A percentile compares a stretch with the other conserved stretches of the same genome.
phyloP scores from a whole-genome alignment of 148 eudicot genomes.

The Gaultheria prostrata region DNA sequence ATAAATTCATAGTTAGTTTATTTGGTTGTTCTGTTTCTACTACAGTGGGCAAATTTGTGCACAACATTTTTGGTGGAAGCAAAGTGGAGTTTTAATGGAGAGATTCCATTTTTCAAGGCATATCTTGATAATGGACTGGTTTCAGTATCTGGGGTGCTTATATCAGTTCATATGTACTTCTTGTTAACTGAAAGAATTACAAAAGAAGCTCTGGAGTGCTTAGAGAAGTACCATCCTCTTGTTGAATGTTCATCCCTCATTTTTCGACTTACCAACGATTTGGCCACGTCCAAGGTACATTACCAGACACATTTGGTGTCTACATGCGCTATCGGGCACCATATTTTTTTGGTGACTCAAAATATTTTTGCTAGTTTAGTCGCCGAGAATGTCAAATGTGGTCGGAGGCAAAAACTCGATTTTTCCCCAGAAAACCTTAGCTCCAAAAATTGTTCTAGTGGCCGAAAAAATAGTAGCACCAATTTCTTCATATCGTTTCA shows the following conservation, averaged over 20 bases:
- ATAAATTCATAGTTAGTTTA: background rate
- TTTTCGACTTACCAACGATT: slow-evolving; percentile 26
- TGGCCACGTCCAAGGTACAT: slow-evolving; percentile 24
- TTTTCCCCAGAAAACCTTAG: no score
- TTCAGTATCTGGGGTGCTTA: slow-evolving; percentile 19
- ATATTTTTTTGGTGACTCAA: no score
- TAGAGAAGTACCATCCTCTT: slow-evolving; percentile 10
- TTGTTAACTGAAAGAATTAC: slow-evolving; percentile 12
- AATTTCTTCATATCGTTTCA: no score
- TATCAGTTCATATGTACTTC: slow-evolving; percentile 22
- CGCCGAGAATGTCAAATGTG: no score
- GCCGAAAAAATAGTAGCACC: no score
- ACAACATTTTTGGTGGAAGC: slow-evolving; percentile 25
- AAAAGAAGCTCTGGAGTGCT: slow-evolving; percentile 8
- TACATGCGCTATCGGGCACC: background rate
- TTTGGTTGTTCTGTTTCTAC: background rate
- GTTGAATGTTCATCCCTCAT: background rate
- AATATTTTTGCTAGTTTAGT: no score
- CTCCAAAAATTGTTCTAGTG: no score
- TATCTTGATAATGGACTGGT: slow-evolving; percentile 26
- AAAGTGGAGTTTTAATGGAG: slow-evolving; percentile 15
- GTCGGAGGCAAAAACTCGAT: no score
- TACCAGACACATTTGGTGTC: background rate
- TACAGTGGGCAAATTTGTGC: slow-evolving; percentile 22
- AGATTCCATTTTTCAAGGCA: slow-evolving; percentile 13